Evolutionary conservation across 345 rosid species (phyloP), one percentile per base, ranked within the genome.

Genomic region (Rhodamnia argentea): DNA sequence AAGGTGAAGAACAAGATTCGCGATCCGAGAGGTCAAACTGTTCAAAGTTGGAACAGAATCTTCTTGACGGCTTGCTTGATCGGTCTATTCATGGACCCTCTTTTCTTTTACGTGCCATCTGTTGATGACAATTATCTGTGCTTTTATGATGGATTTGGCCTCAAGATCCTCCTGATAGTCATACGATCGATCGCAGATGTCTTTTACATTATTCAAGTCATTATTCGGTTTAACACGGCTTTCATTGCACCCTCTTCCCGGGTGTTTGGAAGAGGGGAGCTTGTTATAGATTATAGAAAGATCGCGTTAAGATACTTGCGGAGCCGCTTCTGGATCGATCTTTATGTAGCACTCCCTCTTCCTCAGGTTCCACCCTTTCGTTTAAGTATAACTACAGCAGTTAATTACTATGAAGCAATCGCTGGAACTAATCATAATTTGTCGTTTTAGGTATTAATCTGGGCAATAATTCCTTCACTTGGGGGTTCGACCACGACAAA

Each of bases 361-460:
- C 88, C 86, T 12, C 88, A 75, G 82, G 88, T 87, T 27, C 23
- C 40, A 42, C 27, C 84, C 57, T 82, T 51, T 50, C 24, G 32
- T 82, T 82, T 18, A 53, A 23, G 37, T 64, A 64, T 83, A 14
- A 47, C 6, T 82, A 18, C 40, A 47, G 23, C 14, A 70, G 84
- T 51, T 82, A 50, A 82, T 47, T 85, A 18, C 47, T 13, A 70
- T 37, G 81, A 37, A 37, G 82, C 47, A 29, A 37, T 18, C 52
- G 22, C 75, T 42, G 52, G 27, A n/a, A 32, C 47, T 53, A 47
- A 84, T 32, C 58, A 20, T 64, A 22, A 4, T 29, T 74, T 82
- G 29, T 70, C 81, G 13, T 20, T 86, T 84, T 88, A 90, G 92
- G 29, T 87, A 55, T 75, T 90, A 22, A 55, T 87, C 59, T 88